These are phyloP conservation scores for Rutidosis leptorrhynchoides DNA, from an alignment of 129 eudicot species.

Conservation along the genomic window DNA sequence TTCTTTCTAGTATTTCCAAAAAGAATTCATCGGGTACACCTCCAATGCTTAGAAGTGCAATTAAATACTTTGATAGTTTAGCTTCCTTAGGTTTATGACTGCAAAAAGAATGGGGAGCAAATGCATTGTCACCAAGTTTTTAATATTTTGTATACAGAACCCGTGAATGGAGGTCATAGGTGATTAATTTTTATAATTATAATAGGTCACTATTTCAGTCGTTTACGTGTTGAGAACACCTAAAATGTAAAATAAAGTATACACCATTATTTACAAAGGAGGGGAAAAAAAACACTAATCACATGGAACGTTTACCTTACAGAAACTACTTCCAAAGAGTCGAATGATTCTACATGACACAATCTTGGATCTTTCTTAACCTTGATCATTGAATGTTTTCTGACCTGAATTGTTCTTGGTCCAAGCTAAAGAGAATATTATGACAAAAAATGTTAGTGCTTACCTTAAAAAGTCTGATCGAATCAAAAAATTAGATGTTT, in stretches of 20 bases:
- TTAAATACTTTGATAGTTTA: slow-evolving; percentile 49
- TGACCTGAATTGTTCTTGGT: slow-evolving; percentile 49
- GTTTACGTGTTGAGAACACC: too few species aligned
- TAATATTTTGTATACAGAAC: background rate
- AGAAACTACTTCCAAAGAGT: slow-evolving; percentile 60
- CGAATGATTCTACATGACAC: slow-evolving; percentile 25
- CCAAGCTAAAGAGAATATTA: slow-evolving; percentile 38
- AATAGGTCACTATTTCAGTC: too few species aligned
- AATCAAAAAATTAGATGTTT: too few species aligned
- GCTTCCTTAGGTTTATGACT: slow-evolving; percentile 56
- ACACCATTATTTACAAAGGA: background rate
- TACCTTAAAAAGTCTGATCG: too few species aligned
- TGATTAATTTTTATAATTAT: background rate
- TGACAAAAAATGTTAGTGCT: background rate
- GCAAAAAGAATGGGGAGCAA: slow-evolving; percentile 10
- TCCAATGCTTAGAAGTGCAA: slow-evolving; percentile 62
- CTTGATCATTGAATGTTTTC: slow-evolving; percentile 78
- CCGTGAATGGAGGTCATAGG: background rate
- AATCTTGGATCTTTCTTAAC: slow-evolving; percentile 46
- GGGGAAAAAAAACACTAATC: too few species aligned
- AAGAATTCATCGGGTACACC: slow-evolving; percentile 69
- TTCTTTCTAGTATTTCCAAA: slow-evolving; percentile 33
- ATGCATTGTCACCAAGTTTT: background rate
- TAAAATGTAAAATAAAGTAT: too few species aligned
- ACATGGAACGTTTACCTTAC: slow-evolving; percentile 45